phyloP scores from a whole-genome alignment of 2,329 filamentous ascomycete genomes.

The Elsinoe ampelina region DNA sequence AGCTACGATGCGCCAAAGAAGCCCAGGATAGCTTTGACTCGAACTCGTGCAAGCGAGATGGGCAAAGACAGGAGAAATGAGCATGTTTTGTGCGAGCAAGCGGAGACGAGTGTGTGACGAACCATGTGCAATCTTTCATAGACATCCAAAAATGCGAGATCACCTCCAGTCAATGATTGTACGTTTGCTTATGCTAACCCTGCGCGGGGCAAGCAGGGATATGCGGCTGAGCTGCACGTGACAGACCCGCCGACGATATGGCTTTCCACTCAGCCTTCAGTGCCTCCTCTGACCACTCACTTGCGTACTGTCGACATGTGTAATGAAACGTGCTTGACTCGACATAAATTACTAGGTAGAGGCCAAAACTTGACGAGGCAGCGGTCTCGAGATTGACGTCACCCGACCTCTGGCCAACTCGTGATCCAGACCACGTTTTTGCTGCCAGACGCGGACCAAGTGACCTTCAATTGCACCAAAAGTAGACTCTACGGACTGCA shows the following conservation, averaged over 20 bases:
- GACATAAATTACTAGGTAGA: neutral
- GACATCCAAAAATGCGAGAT: slow-evolving; percentile 4
- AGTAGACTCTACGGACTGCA: neutral
- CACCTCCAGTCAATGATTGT: neutral
- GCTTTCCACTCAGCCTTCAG: too few relatives aligned
- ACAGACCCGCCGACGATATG: neutral
- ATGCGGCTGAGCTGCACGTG: neutral
- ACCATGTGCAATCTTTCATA: slow-evolving; percentile 13
- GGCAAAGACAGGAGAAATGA: neutral
- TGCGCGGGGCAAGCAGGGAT: neutral
- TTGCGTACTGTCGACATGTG: neutral
- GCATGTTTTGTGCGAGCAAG: neutral
- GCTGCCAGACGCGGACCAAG: neutral
- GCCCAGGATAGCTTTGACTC: neutral
- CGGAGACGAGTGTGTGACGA: neutral
- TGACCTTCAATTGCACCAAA: neutral
- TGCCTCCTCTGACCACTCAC: neutral
- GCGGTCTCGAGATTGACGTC: neutral
- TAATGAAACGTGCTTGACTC: neutral
- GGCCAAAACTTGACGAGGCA: neutral
- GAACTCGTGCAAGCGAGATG: neutral
- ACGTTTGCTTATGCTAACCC: neutral
- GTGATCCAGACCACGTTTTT: neutral
- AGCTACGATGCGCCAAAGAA: neutral
- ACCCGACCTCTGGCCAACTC: neutral